Base-by-base conservation (phyloP, 345 rosid species). In the Citrus inodora region DNA sequence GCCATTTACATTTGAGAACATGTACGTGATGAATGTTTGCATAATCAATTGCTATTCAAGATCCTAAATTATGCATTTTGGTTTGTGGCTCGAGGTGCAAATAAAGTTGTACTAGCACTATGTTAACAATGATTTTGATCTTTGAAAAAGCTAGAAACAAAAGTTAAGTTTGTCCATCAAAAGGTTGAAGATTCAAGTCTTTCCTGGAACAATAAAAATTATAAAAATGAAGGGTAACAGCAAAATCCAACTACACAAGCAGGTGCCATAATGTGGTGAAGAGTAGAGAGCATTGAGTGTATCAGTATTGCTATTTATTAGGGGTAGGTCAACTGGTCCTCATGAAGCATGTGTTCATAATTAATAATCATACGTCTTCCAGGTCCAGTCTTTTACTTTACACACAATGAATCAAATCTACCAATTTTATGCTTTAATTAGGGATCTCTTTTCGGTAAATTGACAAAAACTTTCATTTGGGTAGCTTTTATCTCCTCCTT, bases 231-330 rank as follows among this genome's bases (percentile, higher is more conserved):
- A 9, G 35, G 67, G 19, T 19, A 65, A 33, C 25, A 35, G 42
- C 68, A 64, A 32, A 64, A 64, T 19, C 68, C 40, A 69, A 8
- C 13, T 16, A 62, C 48, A 42, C 22, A 37, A 37, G 9, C 32
- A 9, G 69, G 66, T 32, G 66, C 22, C n/a, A 81, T 76, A 67
- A 84, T 53, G 42, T n/a, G 84, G 84, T 76, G 38, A 81, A 53
- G 78, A 17, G 21, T 17, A 19, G 75, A 60, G 70, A 6, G 84
- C 88, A 79, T 83, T 83, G 71, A 80, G 59, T 79, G 80, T 42
- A 27, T 46, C 17, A 11, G 51, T 3, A 46, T 11, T 13, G 17
- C 51, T 46, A 46, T 53, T 53, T 17, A 53, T 17, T 53, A 17
- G 22, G 21, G 61, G 62, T 7, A 5, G 9, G 62, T 59, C 28